These are phyloP conservation scores for Cyclostephanos invisitatus DNA, from an alignment of 108 stramenopile genomes.

Conservation along the genomic window DNA sequence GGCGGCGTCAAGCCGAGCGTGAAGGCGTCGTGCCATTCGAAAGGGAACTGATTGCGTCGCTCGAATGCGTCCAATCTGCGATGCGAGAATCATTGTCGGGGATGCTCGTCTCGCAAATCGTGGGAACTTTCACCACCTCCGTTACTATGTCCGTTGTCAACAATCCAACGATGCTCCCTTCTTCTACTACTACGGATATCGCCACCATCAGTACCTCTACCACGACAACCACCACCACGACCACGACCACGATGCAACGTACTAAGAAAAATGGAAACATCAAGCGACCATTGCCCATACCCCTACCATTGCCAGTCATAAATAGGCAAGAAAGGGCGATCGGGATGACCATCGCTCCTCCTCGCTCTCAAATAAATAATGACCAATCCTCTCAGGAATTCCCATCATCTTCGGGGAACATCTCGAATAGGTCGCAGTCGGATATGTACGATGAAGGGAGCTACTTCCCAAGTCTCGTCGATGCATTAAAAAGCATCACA, in stretches of 20 bases:
- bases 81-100: conserved; percentile 37
- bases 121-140: conserved; percentile 17
- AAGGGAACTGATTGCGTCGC: background rate
- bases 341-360: background rate
- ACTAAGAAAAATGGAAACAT: conserved; percentile 46
- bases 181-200: background rate
- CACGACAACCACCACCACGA: conserved; percentile 9
- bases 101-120: conserved; percentile 27
- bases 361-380: background rate
- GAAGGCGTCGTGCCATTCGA: background rate
- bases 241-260: conserved; percentile 23
- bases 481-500: conserved; percentile 35
- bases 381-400: background rate
- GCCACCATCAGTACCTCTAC: background rate
- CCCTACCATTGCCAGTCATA: conserved; percentile 39
- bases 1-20: too few relatives aligned
- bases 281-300: conserved; percentile 40
- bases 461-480: conserved; percentile 24
- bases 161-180: background rate
- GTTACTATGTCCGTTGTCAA: background rate
- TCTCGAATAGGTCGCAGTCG: too few relatives aligned
- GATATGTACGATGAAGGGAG: background rate
- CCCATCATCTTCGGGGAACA: too few relatives aligned
- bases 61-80: conserved; percentile 11
- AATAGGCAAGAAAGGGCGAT: background rate